Base-by-base conservation (phyloP, 768 basidiomycete species). In the Hygrophoropsis aurantiaca region DNA sequence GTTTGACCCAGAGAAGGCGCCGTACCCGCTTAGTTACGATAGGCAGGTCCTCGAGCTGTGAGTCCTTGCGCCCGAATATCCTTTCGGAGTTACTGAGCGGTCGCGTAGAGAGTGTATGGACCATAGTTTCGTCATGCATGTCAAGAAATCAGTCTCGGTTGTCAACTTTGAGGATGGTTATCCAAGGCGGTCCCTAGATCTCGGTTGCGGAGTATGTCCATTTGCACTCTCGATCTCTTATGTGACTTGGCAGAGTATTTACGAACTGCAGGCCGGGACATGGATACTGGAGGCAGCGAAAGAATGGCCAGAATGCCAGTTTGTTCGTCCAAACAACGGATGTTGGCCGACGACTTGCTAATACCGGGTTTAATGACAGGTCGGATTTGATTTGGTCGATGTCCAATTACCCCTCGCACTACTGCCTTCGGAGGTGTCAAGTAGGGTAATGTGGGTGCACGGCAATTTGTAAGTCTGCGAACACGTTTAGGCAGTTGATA, bases 331-430 rank as follows among this genome's bases (percentile, higher is more conserved):
- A 20, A 25, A 44, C 21, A 11, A 16, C 16, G 25, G 49, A 11
- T 24, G 40, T 2, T 25, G 4, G 15, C 11, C 27, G 10, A 11
- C 32, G n/a, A 30, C 10, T 34, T 20, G 37, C 54, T 25, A 26
- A 34, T 45, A 21, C 33, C 5, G 35, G 40, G 53, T 49, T 51
- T 42, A 35, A 40, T 20, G 37, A 15, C 43, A 89, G 87, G 80
- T 90, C 50, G 88, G 88, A 35, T 87, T 87, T 59, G 88, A 90
- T 65, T 71, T 90, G 39, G 83, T 88, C 33, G 82, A 88, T 52
- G 70, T 89, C 2, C 88, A 90, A 67, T 73, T 85, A 44, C 78
- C 85, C 19, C 65, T 75, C 27, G 68, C 69, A 20, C 47, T 79
- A 15, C 58, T 89, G 9, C 78, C 81, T 7, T 60, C 71, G 5